Evolutionary conservation across 805 yeast genomes (phyloP), one percentile per base, ranked within the genome.

Genomic region (Wickerhamiella lipophila): DNA sequence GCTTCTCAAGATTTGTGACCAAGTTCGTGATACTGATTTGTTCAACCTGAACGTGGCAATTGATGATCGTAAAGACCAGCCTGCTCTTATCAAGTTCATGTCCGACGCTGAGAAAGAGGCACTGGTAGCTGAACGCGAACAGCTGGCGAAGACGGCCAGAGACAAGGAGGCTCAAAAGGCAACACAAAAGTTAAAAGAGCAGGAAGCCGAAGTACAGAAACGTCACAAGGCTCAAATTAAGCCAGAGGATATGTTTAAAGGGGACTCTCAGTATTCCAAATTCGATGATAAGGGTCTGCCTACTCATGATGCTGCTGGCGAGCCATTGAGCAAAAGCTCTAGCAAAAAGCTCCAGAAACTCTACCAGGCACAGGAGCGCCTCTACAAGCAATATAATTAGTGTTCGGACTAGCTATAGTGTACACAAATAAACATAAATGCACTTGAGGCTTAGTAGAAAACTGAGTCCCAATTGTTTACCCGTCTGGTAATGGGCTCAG

Each of bases 281-380:
- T 92, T 89, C 83, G 96, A 92, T 61, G 88, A 74, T 22, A 66
- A 73, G 30, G 98, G 98, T 1, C 50, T 92, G 15, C 98, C 98
- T 16, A 72, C 78, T 0, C 79, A 77, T 60, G 84, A 80, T 55
- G 72, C 68, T 29, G 77, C 76, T 8, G 97, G 97, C 11, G 85
- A 78, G 56, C 61, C 68, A 0, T 73, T 92, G 5, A 74, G 92
- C 36, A 92, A 92, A 69, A 83, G 95, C 63, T 77, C 81, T 68
- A 70, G 71, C 52, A 92, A 92, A 75, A 89, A 89, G 68, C 69
- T 92, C 56, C 65, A 69, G 53, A 92, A 92, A 68, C 81, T 73
- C 60, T 78, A 77, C 64, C 85, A 80, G 49, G 79, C 74, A 43
- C 98, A 92, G 64, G 79, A 79, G 61, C 87, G 87, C 70, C 72